Evolutionary conservation across 805 yeast species (phyloP).

Genomic region (Candida taoyuanica): DNA sequence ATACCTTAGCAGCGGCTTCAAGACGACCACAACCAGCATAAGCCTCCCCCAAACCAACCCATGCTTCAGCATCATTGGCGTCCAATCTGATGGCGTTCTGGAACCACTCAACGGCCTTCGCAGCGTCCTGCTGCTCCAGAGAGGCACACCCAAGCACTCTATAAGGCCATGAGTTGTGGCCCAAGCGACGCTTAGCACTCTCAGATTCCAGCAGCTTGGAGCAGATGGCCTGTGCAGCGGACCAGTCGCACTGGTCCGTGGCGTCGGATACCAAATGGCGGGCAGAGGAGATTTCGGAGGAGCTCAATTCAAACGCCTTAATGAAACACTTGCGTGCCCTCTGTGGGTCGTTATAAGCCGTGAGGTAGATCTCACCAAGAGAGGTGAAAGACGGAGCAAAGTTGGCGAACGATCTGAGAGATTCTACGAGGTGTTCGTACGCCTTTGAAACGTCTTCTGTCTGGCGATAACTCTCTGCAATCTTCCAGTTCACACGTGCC

Average conservation of each 20-base stretch:
- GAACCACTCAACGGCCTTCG: conserved; percentile 81
- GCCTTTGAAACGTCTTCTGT: conserved; percentile 39
- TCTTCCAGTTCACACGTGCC: conserved; percentile 65
- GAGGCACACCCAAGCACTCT: conserved; percentile 78
- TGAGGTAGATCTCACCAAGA: conserved; percentile 68
- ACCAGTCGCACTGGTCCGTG: conserved; percentile 73
- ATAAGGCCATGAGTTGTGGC: conserved; percentile 73
- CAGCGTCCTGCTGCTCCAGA: conserved; percentile 65
- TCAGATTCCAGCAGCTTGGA: conserved; percentile 61
- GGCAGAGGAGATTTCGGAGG: conserved; percentile 72
- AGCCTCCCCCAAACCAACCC: conserved; percentile 98
- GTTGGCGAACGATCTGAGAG: conserved; percentile 59
- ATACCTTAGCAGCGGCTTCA: conserved; percentile 83
- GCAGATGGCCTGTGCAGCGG: conserved; percentile 70
- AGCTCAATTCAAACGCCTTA: conserved; percentile 84
- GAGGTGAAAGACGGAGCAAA: conserved; percentile 80
- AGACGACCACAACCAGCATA: conserved; percentile 79
- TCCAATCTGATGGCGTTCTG: conserved; percentile 77
- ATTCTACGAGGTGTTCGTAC: conserved; percentile 50
- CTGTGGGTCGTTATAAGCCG: conserved; percentile 49
- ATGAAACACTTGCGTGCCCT: conserved; percentile 84
- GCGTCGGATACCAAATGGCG: conserved; percentile 66
- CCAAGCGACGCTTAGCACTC: conserved; percentile 46
- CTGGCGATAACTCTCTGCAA: conserved; percentile 58
- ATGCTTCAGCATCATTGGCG: conserved; percentile 66